phyloP scores from a whole-genome alignment of 257 asterid genomes.

The Voacanga thouarsii region DNA sequence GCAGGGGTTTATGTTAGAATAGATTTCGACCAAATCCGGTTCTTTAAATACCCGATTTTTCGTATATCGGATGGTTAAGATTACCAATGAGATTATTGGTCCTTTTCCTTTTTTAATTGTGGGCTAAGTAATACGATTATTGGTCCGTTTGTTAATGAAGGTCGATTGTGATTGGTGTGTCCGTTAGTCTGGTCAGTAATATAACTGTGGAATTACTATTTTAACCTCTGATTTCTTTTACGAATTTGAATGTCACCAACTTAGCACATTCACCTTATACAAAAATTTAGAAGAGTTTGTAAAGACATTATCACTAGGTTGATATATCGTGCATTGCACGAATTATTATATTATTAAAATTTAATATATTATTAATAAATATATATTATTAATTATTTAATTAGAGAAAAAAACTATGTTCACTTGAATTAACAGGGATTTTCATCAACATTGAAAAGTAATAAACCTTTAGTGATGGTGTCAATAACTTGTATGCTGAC shows the following conservation, averaged over 20 bases:
- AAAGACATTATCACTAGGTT: too few species aligned
- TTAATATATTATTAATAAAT: too few species aligned
- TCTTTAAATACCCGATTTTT: background rate
- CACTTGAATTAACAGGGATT: too few species aligned
- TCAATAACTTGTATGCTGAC: slow-evolving; percentile 56
- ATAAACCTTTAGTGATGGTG: slow-evolving; percentile 62
- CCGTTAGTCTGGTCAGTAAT: background rate
- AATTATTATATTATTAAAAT: too few species aligned
- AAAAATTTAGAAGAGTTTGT: too few species aligned
- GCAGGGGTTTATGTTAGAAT: too few species aligned
- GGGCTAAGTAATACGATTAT: background rate
- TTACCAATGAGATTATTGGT: background rate
- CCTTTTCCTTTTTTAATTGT: too few species aligned
- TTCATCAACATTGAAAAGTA: background rate
- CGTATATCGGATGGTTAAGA: background rate
- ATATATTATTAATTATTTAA: too few species aligned
- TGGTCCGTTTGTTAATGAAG: background rate
- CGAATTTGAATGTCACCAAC: too few species aligned
- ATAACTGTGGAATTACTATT: too few species aligned
- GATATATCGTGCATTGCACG: too few species aligned
- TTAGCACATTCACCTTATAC: too few species aligned
- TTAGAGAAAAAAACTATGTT: background rate
- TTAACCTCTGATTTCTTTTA: background rate
- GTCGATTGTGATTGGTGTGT: background rate
- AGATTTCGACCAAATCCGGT: background rate